These are phyloP conservation scores for Penicillium canescens DNA, from an alignment of 495 filamentous ascomycete species.

Conservation along the genomic window DNA sequence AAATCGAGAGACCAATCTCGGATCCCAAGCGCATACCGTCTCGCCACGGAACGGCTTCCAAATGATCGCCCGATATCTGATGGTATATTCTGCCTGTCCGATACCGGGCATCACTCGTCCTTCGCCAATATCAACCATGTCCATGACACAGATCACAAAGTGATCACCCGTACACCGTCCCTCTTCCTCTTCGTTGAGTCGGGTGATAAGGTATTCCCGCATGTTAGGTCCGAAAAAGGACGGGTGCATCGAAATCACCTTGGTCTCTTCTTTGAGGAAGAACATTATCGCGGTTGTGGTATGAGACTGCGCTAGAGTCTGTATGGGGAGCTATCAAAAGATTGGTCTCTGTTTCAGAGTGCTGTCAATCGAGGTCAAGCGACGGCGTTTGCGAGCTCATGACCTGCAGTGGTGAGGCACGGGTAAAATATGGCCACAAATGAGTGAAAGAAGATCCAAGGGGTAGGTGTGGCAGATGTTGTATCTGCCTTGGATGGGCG, in stretches of 20 bases:
- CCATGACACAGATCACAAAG: conserved; percentile 96
- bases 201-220: conserved; percentile 80
- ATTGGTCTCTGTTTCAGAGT: not conserved
- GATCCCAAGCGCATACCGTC: conserved; percentile 62
- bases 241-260: conserved; percentile 88
- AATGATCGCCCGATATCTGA: conserved; percentile 92
- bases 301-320: not conserved
- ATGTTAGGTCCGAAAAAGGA: conserved; percentile 94
- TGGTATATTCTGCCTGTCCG: conserved; percentile 89
- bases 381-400: conserved; percentile 20
- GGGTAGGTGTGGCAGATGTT: conserved; percentile 5
- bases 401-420: conserved; percentile 13
- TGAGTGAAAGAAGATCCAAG: conserved; percentile 3
- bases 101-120: conserved; percentile 87
- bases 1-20: not conserved
- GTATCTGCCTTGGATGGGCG: conserved; percentile 12
- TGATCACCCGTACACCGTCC: conserved; percentile 89
- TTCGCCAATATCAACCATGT: conserved; percentile 87
- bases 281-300: conserved; percentile 63
- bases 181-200: conserved; percentile 88
- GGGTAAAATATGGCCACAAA: conserved; percentile 1
- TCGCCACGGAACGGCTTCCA: conserved; percentile 97
- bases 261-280: conserved; percentile 94
- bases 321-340: not conserved
- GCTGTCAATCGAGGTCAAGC: conserved; percentile 15